These are phyloP conservation scores for Copromyces sp. DNA, from an alignment of 495 filamentous ascomycete genomes.

Conservation along the genomic window DNA sequence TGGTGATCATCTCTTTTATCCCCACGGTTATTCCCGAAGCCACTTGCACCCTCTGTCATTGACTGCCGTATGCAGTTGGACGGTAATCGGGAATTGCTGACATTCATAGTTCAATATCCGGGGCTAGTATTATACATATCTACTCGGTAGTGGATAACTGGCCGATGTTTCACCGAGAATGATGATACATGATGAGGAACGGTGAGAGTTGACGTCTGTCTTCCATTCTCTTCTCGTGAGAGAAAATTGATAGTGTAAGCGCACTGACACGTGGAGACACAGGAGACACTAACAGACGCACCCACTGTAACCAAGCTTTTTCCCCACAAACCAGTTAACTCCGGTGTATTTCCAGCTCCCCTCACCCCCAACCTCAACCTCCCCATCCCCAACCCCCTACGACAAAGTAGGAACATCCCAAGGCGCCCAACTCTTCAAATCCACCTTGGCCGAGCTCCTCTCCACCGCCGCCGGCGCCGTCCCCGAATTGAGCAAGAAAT, in stretches of 20 bases:
- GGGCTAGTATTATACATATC: too few species aligned
- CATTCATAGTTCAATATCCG: not conserved
- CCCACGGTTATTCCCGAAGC: not conserved
- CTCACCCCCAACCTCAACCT: not conserved
- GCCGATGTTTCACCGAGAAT: not conserved
- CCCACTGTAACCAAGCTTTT: not conserved
- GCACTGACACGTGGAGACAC: not conserved
- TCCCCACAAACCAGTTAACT: not conserved
- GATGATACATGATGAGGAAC: not conserved
- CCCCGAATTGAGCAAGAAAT: slow-evolving; percentile 26
- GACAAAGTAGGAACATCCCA: slow-evolving; percentile 30
- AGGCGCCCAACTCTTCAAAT: slow-evolving; percentile 29
- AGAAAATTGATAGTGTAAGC: not conserved
- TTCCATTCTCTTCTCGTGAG: not conserved
- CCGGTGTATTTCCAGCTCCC: not conserved
- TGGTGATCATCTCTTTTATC: not conserved
- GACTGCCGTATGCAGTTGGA: not conserved
- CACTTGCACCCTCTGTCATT: not conserved
- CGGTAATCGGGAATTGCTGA: not conserved
- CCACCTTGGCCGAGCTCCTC: slow-evolving; percentile 28
- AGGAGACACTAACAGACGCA: not conserved
- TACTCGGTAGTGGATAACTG: not conserved
- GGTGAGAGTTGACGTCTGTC: not conserved
- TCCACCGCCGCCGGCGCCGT: slow-evolving; percentile 28
- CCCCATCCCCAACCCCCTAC: slow-evolving; percentile 6